phyloP scores from a whole-genome alignment of 2,329 filamentous ascomycete genomes.

The Sclerotinia spermophila region DNA sequence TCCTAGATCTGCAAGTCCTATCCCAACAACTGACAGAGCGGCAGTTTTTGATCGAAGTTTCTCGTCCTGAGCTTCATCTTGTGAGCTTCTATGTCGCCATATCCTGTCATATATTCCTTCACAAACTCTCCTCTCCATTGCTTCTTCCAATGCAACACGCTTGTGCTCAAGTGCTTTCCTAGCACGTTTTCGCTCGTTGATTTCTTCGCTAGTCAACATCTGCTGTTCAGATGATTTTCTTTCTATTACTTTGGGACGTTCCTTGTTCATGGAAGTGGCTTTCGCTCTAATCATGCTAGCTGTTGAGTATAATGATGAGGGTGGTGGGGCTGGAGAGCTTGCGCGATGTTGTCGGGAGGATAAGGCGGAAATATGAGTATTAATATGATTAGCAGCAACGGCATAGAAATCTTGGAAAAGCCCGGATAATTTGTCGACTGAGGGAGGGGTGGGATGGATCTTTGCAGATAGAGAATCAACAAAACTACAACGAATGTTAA shows the following conservation, averaged over 20 bases:
- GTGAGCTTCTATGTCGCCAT: slow-evolving; percentile 84
- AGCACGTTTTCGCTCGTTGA: slow-evolving; percentile 73
- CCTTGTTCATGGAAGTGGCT: slow-evolving; percentile 52
- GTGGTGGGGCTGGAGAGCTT: slow-evolving; percentile 51
- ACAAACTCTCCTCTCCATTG: slow-evolving; percentile 80
- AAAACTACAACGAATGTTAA: slow-evolving; percentile 55
- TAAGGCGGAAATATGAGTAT: slow-evolving; percentile 79
- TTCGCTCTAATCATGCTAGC: slow-evolving; percentile 55
- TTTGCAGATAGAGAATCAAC: slow-evolving; percentile 85
- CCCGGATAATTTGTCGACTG: slow-evolving; percentile 75
- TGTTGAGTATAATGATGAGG: slow-evolving; percentile 54
- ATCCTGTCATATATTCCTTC: slow-evolving; percentile 84
- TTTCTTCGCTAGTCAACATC: slow-evolving; percentile 87
- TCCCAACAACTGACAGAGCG: slow-evolving; percentile 84
- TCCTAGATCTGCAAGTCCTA: slow-evolving; percentile 80
- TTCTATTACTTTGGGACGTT: slow-evolving; percentile 45
- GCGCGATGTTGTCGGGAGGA: slow-evolving; percentile 71
- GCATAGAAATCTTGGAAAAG: slow-evolving; percentile 94
- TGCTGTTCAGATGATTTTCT: slow-evolving; percentile 57
- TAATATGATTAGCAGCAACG: slow-evolving; percentile 74
- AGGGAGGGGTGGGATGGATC: slow-evolving; percentile 78
- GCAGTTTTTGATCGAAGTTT: slow-evolving; percentile 93
- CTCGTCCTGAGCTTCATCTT: slow-evolving; percentile 93
- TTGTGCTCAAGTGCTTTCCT: slow-evolving; percentile 77
- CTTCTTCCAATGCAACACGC: slow-evolving; percentile 75